Conservation (phyloP, 1,139 yeast species). For the Yamadazyma friedrichii region DNA sequence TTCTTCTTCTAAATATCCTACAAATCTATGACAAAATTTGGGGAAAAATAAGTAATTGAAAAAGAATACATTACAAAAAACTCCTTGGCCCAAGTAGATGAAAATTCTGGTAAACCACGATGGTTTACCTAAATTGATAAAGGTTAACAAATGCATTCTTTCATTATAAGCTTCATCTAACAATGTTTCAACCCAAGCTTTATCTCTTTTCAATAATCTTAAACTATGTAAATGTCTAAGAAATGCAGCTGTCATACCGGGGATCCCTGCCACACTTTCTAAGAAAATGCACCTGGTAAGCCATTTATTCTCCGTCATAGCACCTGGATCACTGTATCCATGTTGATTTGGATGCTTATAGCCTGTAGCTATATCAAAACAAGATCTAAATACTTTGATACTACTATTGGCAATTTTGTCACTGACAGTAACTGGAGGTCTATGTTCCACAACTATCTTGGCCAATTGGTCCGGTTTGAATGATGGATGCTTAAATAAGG, state of each 20-base stretch:
- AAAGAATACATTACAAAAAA: conserved; percentile 67
- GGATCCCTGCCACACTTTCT: conserved; percentile 77
- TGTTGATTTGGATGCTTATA: conserved; percentile 40
- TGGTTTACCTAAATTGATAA: conserved; percentile 65
- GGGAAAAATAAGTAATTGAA: conserved; percentile 60
- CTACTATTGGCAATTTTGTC: conserved; percentile 55
- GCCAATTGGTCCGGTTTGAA: conserved; percentile 49
- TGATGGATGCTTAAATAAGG: conserved; percentile 58
- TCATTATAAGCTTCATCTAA: conserved; percentile 79
- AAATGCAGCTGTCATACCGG: conserved; percentile 76
- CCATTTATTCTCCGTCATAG: conserved; percentile 68
- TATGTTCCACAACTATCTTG: conserved; percentile 49
- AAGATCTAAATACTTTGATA: conserved; percentile 42
- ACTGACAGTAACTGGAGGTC: conserved; percentile 45
- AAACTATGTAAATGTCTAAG: conserved; percentile 64
- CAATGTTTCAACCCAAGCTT: conserved; percentile 75
- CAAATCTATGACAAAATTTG: conserved; percentile 69
- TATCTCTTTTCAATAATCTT: conserved; percentile 60
- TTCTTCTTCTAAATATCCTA: conserved; percentile 78
- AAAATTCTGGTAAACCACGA: conserved; percentile 56
- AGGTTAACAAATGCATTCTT: conserved; percentile 73
- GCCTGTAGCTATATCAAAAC: conserved; percentile 66
- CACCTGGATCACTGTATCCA: conserved; percentile 34
- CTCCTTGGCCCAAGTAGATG: conserved; percentile 68
- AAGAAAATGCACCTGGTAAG: conserved; percentile 64